Evolutionary conservation across 768 basidiomycete genomes (phyloP), one percentile per base, ranked within the genome.

Genomic region (Termitomyces sp.): DNA sequence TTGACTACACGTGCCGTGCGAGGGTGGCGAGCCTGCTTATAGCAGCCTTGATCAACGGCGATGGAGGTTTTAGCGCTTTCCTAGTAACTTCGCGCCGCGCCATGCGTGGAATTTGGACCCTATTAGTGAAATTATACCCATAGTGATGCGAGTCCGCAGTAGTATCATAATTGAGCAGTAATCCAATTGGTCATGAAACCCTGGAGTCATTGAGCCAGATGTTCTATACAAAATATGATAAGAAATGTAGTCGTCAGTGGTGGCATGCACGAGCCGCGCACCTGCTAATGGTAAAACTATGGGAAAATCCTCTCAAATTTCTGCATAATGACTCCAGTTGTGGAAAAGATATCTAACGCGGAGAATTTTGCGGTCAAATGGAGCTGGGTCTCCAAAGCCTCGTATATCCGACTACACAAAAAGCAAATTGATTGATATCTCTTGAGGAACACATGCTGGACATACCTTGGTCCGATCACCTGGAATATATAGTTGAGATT

Each of bases 311-410:
- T 87, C 90, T 61, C 86, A 81, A 54, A 89, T 84, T 67, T 92
- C 90, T 67, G 86, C 84, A 65, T 85, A 89, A 67, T 95, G 93
- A 71, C 74, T 65, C 57, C 81, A 80, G 41, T 84, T 85, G 65
- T 81, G 79, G 77, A 95, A 97, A 46, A 81, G 72, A 72, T 95
- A 95, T 44, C 84, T 82, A 38, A 95, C 76, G 31, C 83, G 77
- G 51, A 95, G 73, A 5, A 75, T 75, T 74, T 95, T 95, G 47
- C 79, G 71, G 54, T 81, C 77, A n/a, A 83, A 84, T 14, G 90
- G 86, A 17, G 86, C 85, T 55, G 90, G 89, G 73, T 96, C 93
- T 66, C 83, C 86, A 75, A 97, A 94, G n/a, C 93, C 93, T 65
- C 91, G 86, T 40, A 96, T 76, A 27, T 84, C 81, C 57, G 84